Evolutionary conservation across 2,329 filamentous ascomycete species (phyloP), one percentile per base, ranked within the genome.

Genomic region (Mycosphaerella sp.): DNA sequence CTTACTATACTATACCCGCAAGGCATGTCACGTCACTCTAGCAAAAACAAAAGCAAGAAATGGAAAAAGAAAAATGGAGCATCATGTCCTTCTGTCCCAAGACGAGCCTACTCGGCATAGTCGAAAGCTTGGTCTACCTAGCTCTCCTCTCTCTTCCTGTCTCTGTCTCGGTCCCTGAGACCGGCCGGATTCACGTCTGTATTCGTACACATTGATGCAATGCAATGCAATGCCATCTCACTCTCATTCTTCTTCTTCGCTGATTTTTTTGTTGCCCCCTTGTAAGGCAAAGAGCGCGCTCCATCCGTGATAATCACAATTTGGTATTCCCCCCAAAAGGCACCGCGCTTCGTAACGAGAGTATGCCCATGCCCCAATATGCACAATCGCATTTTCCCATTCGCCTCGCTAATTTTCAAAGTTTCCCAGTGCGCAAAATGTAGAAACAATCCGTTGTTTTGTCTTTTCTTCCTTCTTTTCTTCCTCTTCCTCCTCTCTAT

Each of bases 321-420:
- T 29, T 29, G 26, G 26, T 29, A 29, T 29, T 29, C 6, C 26
- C 26, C 26, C 21, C 26, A 29, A 29, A 29, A 26, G 3, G 26
- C 26, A 29, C 26, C 26, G 26, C 26, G 26, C 26, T 29, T 29
- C 26, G 26, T 29, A 29, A 29, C 5, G 26, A 29, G 26, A 29
- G 26, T 29, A 4, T 7, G 26, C 26, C 26, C 26, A 29, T 4
- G 26, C 10, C 34, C 12, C 34, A 10, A 38, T 38, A 38, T 29
- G 6, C 26, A 38, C 34, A 38, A 38, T 7, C 34, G 4, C 10
- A 1, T 8, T 38, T n/a, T 9, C 34, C 10, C 4, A 10, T 36
- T 36, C 45, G 34, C 46, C 46, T 40, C 46, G 46, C 46, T 48
- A 47, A 47, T 47, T 5, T 47, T 39, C 32, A 47, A 39, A 39